Evolutionary conservation across 768 basidiomycete species (phyloP).

Genomic region (Rhizopogon sp.): DNA sequence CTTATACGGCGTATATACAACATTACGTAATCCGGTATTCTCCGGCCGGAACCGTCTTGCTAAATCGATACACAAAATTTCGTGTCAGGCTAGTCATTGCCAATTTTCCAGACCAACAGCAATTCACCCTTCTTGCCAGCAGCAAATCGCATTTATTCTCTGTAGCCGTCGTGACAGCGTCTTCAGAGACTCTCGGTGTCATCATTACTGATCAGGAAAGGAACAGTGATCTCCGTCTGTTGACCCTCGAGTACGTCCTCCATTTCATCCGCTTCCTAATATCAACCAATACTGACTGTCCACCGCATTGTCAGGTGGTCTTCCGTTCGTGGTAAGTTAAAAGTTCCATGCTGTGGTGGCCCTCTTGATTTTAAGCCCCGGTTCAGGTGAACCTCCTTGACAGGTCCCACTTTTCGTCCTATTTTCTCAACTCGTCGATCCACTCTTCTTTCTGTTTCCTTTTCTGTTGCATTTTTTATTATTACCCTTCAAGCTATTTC

Average conservation of each 20-base stretch:
- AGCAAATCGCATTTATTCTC: slow-evolving; percentile 6
- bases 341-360: slow-evolving; percentile 4
- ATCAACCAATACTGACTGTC: slow-evolving; percentile 11
- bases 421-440: slow-evolving; percentile 2
- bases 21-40: slow-evolving; percentile 7
- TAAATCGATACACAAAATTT: slow-evolving; percentile 13
- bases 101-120: slow-evolving; percentile 19
- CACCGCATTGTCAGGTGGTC: slow-evolving; percentile 53
- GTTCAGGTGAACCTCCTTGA: slow-evolving; percentile 78
- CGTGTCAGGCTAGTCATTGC: neutral
- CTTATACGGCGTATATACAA: neutral
- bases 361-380: slow-evolving; percentile 14
- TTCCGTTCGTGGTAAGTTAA: slow-evolving; percentile 63
- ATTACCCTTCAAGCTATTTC: slow-evolving; percentile 48
- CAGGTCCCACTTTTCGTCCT: slow-evolving; percentile 25
- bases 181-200: slow-evolving; percentile 36
- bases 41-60: neutral
- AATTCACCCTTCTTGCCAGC: slow-evolving; percentile 4
- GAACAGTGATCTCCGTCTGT: slow-evolving; percentile 76
- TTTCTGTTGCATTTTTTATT: slow-evolving; percentile 15
- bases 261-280: slow-evolving; percentile 8
- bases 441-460: slow-evolving; percentile 4
- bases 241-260: slow-evolving; percentile 67
- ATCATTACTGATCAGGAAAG: slow-evolving; percentile 75
- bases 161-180: slow-evolving; percentile 29